Evolutionary conservation across 2,329 filamentous ascomycete genomes (phyloP).

Genomic region (Nigrospora osmanthi): DNA sequence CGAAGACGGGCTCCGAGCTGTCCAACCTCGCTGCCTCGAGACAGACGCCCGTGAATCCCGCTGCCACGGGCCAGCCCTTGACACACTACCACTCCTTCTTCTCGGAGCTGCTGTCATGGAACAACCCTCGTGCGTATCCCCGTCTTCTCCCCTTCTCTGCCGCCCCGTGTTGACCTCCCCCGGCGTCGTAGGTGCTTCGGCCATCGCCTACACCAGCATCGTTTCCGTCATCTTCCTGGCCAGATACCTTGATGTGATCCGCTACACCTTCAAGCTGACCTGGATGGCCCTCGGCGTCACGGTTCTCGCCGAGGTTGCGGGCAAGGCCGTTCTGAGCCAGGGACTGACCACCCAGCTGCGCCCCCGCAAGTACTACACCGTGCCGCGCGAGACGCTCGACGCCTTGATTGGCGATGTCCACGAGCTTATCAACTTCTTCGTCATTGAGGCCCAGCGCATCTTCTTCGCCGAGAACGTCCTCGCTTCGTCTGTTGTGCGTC

Average conservation of each 20-base stretch:
- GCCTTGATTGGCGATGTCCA: conserved; percentile 54
- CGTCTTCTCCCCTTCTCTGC: neutral
- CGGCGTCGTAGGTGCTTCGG: conserved; percentile 46
- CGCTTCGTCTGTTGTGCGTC: conserved; percentile 51
- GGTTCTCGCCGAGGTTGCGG: conserved; percentile 51
- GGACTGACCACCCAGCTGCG: conserved; percentile 59
- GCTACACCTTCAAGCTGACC: conserved; percentile 58
- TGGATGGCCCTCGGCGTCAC: conserved; percentile 55
- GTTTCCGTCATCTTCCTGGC: conserved; percentile 53
- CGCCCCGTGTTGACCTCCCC: neutral
- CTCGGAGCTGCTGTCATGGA: conserved; percentile 60
- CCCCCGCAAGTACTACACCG: conserved; percentile 59
- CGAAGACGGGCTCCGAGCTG: conserved; percentile 48
- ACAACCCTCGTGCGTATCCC: conserved; percentile 51
- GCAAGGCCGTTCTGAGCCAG: conserved; percentile 52
- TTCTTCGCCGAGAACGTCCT: conserved; percentile 60
- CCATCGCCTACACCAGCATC: conserved; percentile 52
- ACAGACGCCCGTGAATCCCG: conserved; percentile 41
- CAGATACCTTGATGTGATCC: conserved; percentile 58
- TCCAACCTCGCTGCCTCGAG: conserved; percentile 50
- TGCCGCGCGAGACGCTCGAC: conserved; percentile 56
- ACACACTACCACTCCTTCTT: conserved; percentile 68
- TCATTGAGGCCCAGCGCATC: conserved; percentile 62
- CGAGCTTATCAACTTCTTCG: conserved; percentile 64
- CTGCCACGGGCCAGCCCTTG: conserved; percentile 54